Conservation (phyloP, 2,329 filamentous ascomycete genomes). For the Coniochaeta sp. region DNA sequence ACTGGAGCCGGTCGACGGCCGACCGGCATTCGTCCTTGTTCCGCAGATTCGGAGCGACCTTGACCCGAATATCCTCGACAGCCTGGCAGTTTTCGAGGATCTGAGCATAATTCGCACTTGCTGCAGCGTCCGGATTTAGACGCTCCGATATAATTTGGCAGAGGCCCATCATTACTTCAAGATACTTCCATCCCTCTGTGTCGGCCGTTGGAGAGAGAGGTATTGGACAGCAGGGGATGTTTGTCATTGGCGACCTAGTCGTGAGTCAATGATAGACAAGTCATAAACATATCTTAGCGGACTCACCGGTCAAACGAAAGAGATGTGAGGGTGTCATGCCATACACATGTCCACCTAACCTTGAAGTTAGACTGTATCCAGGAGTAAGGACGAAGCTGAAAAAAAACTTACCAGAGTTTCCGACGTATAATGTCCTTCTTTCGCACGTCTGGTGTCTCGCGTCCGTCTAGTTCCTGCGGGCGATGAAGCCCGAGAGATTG, state of each 20-base stretch:
- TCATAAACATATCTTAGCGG: neutral
- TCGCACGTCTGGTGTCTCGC: slow-evolving; percentile 37
- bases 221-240: slow-evolving; percentile 48
- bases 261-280: neutral
- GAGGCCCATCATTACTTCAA: slow-evolving; percentile 59
- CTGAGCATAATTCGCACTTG: slow-evolving; percentile 40
- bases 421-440: slow-evolving; percentile 48
- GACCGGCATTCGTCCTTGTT: slow-evolving; percentile 58
- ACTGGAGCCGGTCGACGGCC: slow-evolving; percentile 54
- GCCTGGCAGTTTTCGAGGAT: slow-evolving; percentile 52
- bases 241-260: slow-evolving; percentile 53
- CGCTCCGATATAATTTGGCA: slow-evolving; percentile 53
- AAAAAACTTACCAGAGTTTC: slow-evolving; percentile 42
- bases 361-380: slow-evolving; percentile 7
- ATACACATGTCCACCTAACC: slow-evolving; percentile 51
- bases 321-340: slow-evolving; percentile 60
- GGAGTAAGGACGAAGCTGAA: neutral
- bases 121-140: slow-evolving; percentile 46
- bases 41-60: slow-evolving; percentile 43
- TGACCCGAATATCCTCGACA: slow-evolving; percentile 43
- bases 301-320: slow-evolving; percentile 56
- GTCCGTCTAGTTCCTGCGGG: slow-evolving; percentile 33
- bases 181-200: slow-evolving; percentile 46
- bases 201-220: slow-evolving; percentile 34
- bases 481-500: slow-evolving; percentile 57